Percentiles rank a stretch among this genome's conserved stretches.
Evolutionary conservation across 2,329 filamentous ascomycete genomes (phyloP).

Genomic region (Botrytis galanthina): DNA sequence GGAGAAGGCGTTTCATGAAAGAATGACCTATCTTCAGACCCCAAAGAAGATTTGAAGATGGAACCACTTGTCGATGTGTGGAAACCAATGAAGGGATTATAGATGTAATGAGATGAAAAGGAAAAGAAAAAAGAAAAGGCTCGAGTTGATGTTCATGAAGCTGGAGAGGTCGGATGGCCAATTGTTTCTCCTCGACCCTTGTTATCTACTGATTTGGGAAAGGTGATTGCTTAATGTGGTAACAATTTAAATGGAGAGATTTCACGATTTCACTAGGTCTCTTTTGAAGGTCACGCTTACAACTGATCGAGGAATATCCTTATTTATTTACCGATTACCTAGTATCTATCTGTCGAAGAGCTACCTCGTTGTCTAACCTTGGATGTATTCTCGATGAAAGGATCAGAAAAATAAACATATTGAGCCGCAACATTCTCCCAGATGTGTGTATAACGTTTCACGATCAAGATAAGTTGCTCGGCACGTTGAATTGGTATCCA

Average conservation of each 20-base stretch:
- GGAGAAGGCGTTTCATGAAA: background rate
- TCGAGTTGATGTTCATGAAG: background rate
- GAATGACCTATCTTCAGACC: background rate
- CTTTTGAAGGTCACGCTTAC: background rate
- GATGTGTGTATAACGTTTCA: background rate
- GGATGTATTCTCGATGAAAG: background rate
- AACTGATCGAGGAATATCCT: background rate
- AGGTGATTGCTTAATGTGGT: background rate
- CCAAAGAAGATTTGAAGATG: background rate
- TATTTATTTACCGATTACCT: background rate
- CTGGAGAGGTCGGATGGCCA: constrained; percentile 20
- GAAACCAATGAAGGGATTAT: constrained; percentile 5
- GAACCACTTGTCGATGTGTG: background rate
- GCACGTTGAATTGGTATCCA: background rate
- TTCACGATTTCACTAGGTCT: background rate
- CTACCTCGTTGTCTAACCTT: too few relatives aligned
- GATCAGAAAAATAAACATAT: background rate
- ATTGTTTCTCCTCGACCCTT: constrained; percentile 16
- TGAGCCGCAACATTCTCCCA: background rate
- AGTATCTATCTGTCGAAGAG: too few relatives aligned
- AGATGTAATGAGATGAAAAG: background rate
- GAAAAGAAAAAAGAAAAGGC: background rate
- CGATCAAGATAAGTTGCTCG: background rate
- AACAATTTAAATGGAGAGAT: background rate
- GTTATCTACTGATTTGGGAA: background rate